Conservation (phyloP, 805 yeast species). For the Candida namnaoensis region DNA sequence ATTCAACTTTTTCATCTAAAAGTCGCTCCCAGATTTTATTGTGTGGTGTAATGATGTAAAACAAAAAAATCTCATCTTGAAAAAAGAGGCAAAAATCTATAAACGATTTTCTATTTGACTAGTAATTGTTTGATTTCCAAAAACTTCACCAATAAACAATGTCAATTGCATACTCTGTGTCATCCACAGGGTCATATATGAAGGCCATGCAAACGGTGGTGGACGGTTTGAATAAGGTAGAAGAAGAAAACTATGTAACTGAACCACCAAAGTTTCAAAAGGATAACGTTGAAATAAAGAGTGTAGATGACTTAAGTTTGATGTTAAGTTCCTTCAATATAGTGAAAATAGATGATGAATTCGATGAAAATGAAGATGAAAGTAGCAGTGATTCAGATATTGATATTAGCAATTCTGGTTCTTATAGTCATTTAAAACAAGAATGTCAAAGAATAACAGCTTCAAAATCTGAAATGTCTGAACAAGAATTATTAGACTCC, state of each 20-base stretch:
- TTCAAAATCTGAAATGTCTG: constrained; percentile 24
- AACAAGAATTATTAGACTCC: constrained; percentile 22
- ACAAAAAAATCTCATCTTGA: too few species aligned
- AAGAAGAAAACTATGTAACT: constrained; percentile 14
- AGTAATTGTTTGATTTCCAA: too few species aligned
- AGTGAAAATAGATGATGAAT: constrained; percentile 16
- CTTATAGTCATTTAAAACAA: constrained; percentile 11
- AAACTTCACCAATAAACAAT: constrained; percentile 13
- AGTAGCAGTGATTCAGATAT: constrained; percentile 8
- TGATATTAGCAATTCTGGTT: constrained; percentile 1
- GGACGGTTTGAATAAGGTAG: constrained; percentile 27
- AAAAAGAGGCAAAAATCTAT: too few species aligned
- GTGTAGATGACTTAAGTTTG: constrained; percentile 29
- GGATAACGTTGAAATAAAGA: constrained; percentile 19
- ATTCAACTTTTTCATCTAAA: too few species aligned
- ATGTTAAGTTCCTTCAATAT: constrained; percentile 24
- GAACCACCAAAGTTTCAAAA: constrained; percentile 30
- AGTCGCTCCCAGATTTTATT: too few species aligned
- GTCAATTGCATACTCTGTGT: constrained; percentile 43
- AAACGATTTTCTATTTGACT: too few species aligned
- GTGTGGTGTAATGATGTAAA: too few species aligned
- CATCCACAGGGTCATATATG: constrained; percentile 70
- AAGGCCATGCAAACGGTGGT: constrained; percentile 69
- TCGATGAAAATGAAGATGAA: constrained; percentile 11
- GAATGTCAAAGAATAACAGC: constrained; percentile 22